Conservation (phyloP, 306 rosid species). For the Prunus mongolica region DNA sequence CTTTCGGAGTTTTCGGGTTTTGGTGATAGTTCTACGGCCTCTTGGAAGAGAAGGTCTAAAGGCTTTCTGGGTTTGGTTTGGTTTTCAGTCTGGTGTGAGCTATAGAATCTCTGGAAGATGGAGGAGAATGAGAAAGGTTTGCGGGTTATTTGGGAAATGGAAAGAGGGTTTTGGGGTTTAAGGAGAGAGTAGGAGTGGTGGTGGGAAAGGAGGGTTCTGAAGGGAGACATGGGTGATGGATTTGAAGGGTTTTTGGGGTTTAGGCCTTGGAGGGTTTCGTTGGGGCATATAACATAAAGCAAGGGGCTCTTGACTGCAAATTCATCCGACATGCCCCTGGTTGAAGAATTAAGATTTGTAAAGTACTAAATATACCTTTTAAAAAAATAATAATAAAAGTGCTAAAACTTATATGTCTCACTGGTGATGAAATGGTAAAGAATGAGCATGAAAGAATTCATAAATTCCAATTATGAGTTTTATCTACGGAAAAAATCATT, state of each 20-base stretch:
- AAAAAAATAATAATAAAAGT: no score
- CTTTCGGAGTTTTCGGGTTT: conserved; percentile 8
- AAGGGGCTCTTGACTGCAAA: no score
- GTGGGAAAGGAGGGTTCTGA: conserved; percentile 7
- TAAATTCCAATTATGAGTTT: no score
- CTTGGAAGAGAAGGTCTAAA: conserved; percentile 38
- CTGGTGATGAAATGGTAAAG: no score
- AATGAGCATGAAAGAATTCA: no score
- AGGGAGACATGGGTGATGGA: neutral
- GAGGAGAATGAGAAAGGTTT: conserved; percentile 17
- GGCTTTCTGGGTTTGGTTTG: conserved; percentile 26
- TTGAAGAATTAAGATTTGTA: no score
- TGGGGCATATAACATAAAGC: neutral
- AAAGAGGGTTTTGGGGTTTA: conserved; percentile 26
- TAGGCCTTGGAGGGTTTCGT: neutral
- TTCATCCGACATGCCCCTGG: no score
- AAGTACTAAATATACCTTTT: no score
- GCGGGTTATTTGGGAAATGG: conserved; percentile 20
- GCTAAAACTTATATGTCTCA: no score
- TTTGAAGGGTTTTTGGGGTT: neutral
- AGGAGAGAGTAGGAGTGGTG: neutral
- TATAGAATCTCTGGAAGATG: conserved; percentile 16
- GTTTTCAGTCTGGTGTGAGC: conserved; percentile 16
- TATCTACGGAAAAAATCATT: no score
- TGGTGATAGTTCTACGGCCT: conserved; percentile 29